These are phyloP conservation scores for Entomortierella chlamydospora DNA, from an alignment of 192 early-diverging fungal genomes.

Conservation along the genomic window DNA sequence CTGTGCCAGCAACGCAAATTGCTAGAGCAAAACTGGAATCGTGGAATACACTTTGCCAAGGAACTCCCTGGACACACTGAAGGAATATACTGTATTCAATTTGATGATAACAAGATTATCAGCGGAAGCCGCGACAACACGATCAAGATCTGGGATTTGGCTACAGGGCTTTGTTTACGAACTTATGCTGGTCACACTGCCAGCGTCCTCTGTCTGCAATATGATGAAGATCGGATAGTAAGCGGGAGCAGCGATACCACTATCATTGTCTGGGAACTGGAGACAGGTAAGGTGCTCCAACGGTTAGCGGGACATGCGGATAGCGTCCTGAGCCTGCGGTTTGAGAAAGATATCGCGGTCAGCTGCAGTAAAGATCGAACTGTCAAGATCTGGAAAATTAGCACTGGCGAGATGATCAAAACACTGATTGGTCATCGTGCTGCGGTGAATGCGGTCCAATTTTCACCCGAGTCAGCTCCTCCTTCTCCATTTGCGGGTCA, in stretches of 20 bases:
- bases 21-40: constrained; percentile 81
- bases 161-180: constrained; percentile 61
- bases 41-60: constrained; percentile 66
- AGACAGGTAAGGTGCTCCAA: constrained; percentile 60
- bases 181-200: constrained; percentile 79
- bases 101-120: constrained; percentile 74
- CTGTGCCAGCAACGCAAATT: constrained; percentile 73
- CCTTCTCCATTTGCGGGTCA: constrained; percentile 79
- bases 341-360: constrained; percentile 77
- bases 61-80: constrained; percentile 84
- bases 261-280: constrained; percentile 78
- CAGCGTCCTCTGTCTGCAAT: constrained; percentile 91
- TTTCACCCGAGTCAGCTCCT: constrained; percentile 74
- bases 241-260: constrained; percentile 79
- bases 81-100: constrained; percentile 88
- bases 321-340: constrained; percentile 82
- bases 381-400: constrained; percentile 84
- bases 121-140: constrained; percentile 78
- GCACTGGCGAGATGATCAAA: constrained; percentile 64
- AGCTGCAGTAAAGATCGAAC: constrained; percentile 88
- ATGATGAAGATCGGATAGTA: constrained; percentile 70
- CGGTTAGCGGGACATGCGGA: constrained; percentile 67
- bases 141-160: constrained; percentile 84
- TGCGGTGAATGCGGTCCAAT: constrained; percentile 88
- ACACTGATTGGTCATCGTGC: constrained; percentile 82